These are phyloP conservation scores for Penicillium hordei DNA, from an alignment of 2,329 filamentous ascomycete genomes.

Conservation along the genomic window DNA sequence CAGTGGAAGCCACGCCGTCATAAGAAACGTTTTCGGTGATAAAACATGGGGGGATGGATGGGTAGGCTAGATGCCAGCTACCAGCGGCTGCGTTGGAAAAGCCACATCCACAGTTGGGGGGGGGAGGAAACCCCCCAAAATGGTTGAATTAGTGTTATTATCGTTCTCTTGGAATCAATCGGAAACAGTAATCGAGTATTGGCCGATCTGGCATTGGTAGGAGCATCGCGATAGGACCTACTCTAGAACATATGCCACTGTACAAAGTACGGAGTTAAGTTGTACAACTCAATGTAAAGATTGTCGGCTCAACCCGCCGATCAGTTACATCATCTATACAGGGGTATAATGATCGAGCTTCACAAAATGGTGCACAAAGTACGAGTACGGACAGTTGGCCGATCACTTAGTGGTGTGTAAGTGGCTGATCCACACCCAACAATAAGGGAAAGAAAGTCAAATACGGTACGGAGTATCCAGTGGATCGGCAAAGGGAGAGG, in stretches of 20 bases:
- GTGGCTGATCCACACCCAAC: slow-evolving; percentile 7
- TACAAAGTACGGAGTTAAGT: background rate
- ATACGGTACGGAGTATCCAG: background rate
- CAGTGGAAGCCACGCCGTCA: slow-evolving; percentile 9
- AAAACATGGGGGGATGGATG: background rate
- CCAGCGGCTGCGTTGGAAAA: slow-evolving; percentile 1
- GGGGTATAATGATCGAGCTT: background rate
- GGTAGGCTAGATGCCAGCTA: background rate
- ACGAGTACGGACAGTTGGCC: background rate
- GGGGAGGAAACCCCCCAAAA: too few species aligned
- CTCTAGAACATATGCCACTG: background rate
- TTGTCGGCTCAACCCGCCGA: background rate
- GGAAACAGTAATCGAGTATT: background rate
- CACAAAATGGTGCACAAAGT: too few species aligned
- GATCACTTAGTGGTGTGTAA: background rate
- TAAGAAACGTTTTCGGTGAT: background rate
- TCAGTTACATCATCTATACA: background rate
- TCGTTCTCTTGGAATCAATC: background rate
- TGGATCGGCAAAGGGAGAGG: background rate
- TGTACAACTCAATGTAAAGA: background rate
- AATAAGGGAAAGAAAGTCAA: background rate
- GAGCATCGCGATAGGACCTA: background rate
- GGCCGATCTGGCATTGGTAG: background rate
- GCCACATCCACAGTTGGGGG: background rate
- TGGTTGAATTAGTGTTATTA: background rate